Conservation (phyloP, 1,284 basidiomycete species). For the Pulchroboletus neoregius region DNA sequence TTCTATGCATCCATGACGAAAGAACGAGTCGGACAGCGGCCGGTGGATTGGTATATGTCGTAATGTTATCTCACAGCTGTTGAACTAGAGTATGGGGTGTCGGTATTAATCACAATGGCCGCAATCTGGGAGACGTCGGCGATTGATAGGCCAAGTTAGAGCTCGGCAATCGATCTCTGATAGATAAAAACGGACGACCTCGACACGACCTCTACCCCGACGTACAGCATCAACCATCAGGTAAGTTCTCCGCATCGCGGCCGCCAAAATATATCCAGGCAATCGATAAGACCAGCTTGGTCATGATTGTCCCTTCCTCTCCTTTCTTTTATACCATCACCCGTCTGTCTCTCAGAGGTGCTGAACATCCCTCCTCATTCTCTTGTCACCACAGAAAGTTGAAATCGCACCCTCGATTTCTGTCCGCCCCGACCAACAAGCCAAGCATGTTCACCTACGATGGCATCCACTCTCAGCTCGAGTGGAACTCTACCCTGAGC, state of each 20-base stretch:
- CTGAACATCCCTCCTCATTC: conserved; percentile 12
- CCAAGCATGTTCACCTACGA: conserved; percentile 48
- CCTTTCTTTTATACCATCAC: conserved; percentile 16
- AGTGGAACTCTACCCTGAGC: conserved; percentile 85
- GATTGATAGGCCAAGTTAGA: conserved; percentile 10
- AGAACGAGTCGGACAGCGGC: conserved; percentile 5
- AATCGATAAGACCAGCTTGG: conserved; percentile 21
- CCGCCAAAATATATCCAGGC: conserved; percentile 1
- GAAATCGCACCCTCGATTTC: conserved; percentile 9
- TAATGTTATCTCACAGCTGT: conserved; percentile 27
- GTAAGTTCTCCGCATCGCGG: conserved; percentile 17
- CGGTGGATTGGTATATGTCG: conserved; percentile 22
- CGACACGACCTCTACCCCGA: no score
- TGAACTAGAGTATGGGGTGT: conserved; percentile 3
- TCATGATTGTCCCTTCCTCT: conserved; percentile 11
- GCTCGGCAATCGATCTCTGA: background rate
- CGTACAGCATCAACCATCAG: conserved; percentile 13
- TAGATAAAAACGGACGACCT: conserved; percentile 17
- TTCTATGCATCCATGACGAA: conserved; percentile 5
- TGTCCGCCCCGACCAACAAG: conserved; percentile 17
- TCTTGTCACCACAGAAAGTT: conserved; percentile 8
- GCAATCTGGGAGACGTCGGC: background rate
- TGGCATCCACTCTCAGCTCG: conserved; percentile 75
- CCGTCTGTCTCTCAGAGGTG: conserved; percentile 13
- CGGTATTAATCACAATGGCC: conserved; percentile 5